phyloP scores from a whole-genome alignment of 805 yeast species.

The Candida broadrunensis region DNA sequence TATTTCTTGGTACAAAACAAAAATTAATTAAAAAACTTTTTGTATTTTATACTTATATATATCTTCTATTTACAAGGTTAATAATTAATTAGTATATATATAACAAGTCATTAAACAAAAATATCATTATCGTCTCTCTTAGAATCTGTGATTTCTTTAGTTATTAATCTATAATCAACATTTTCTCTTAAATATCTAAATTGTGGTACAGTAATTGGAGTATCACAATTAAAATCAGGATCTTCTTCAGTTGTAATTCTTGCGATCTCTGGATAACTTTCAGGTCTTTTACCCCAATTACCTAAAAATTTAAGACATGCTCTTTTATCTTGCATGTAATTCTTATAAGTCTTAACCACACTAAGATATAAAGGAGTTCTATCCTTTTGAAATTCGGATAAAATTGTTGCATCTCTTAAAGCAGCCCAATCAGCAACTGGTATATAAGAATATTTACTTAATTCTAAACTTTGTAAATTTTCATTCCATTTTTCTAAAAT shows the following conservation, averaged over 20 bases:
- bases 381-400: slow-evolving; percentile 38
- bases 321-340: slow-evolving; percentile 37
- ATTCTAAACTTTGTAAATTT: slow-evolving; percentile 45
- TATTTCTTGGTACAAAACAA: too few relatives aligned
- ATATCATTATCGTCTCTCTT: not conserved
- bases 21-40: too few relatives aligned
- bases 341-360: slow-evolving; percentile 47
- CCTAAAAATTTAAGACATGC: slow-evolving; percentile 27
- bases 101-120: not conserved
- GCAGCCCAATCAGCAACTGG: slow-evolving; percentile 88
- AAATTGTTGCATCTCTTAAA: slow-evolving; percentile 70
- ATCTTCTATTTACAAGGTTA: not conserved
- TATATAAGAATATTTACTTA: slow-evolving; percentile 56
- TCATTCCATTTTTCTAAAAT: slow-evolving; percentile 59
- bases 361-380: slow-evolving; percentile 55
- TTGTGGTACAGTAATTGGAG: slow-evolving; percentile 18
- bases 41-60: too few relatives aligned
- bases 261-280: slow-evolving; percentile 16
- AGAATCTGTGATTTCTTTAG: slow-evolving; percentile 13
- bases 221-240: slow-evolving; percentile 12
- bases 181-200: slow-evolving; percentile 24
- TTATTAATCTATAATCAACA: slow-evolving; percentile 23
- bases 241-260: slow-evolving; percentile 18
- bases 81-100: not conserved
- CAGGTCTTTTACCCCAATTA: slow-evolving; percentile 28